phyloP scores from a whole-genome alignment of 176 grass and related monocot genomes.

The Oryza nivara region DNA sequence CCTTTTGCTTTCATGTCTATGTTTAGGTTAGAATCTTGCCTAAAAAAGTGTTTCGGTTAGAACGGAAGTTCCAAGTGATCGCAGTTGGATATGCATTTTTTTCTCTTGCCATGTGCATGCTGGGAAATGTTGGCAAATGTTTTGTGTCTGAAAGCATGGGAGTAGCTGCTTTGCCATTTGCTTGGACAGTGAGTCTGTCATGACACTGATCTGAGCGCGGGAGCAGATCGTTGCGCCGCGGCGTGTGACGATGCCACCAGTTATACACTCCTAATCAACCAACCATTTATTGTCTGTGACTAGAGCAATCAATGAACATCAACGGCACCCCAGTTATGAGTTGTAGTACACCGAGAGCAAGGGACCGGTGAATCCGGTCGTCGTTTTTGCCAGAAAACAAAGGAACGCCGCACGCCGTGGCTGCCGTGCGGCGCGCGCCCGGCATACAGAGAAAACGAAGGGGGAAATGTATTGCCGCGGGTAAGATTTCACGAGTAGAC shows the following conservation, averaged over 20 bases:
- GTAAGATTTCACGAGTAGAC: neutral
- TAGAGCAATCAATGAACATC: constrained; percentile 33
- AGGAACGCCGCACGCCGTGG: neutral
- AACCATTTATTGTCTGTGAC: constrained; percentile 10
- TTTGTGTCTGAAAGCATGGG: neutral
- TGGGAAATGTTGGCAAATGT: neutral
- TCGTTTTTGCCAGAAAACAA: constrained; percentile 1
- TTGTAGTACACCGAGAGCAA: neutral
- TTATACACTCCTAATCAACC: neutral
- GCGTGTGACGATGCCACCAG: constrained; percentile 35
- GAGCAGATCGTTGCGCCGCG: neutral
- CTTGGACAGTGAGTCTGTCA: neutral
- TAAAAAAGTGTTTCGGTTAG: neutral
- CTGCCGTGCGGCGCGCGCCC: neutral
- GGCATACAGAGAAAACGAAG: no score
- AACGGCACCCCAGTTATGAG: neutral
- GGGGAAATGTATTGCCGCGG: neutral
- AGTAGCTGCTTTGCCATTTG: neutral
- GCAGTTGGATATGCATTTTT: neutral
- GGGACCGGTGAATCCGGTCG: constrained; percentile 21
- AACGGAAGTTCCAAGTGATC: neutral
- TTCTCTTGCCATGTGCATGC: constrained; percentile 28
- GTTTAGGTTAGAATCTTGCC: neutral
- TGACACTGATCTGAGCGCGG: neutral
- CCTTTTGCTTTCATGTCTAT: neutral